Conservation (phyloP, 75 land plant species). For the Azolla pinnata region DNA sequence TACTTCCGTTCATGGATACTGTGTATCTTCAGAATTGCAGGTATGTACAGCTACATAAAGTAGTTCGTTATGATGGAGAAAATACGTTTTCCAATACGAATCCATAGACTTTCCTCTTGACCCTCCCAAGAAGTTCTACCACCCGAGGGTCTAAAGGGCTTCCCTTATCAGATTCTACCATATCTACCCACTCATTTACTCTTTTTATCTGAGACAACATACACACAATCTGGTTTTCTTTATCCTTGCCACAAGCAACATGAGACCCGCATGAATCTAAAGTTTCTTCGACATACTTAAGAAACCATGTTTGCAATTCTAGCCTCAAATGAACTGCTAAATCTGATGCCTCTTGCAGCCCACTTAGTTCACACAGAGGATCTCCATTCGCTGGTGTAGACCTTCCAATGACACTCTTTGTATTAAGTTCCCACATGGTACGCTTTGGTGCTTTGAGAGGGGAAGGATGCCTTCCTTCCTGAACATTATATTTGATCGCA, state of each 20-base stretch:
- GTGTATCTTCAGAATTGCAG: too few species aligned
- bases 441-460: too few species aligned
- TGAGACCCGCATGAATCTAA: constrained; percentile 64
- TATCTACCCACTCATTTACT: constrained; percentile 88
- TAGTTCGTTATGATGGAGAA: too few species aligned
- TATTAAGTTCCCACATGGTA: too few species aligned
- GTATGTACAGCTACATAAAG: too few species aligned
- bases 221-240: constrained; percentile 43
- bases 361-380: constrained; percentile 18
- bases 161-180: constrained; percentile 31
- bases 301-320: constrained; percentile 77
- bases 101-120: constrained; percentile 78
- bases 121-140: constrained; percentile 35
- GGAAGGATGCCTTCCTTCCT: too few species aligned
- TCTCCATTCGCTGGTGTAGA: not conserved
- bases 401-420: constrained; percentile 9
- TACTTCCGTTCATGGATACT: too few species aligned
- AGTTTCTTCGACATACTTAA: constrained; percentile 68
- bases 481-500: too few species aligned
- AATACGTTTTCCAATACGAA: constrained; percentile 79
- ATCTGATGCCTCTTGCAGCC: constrained; percentile 48
- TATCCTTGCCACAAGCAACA: constrained; percentile 17
- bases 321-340: constrained; percentile 36
- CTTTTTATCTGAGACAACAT: constrained; percentile 71
- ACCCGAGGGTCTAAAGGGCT: constrained; percentile 26